Evolutionary conservation across 306 rosid species (phyloP), one percentile per base, ranked within the genome.

Genomic region (Inga leiocalycina): DNA sequence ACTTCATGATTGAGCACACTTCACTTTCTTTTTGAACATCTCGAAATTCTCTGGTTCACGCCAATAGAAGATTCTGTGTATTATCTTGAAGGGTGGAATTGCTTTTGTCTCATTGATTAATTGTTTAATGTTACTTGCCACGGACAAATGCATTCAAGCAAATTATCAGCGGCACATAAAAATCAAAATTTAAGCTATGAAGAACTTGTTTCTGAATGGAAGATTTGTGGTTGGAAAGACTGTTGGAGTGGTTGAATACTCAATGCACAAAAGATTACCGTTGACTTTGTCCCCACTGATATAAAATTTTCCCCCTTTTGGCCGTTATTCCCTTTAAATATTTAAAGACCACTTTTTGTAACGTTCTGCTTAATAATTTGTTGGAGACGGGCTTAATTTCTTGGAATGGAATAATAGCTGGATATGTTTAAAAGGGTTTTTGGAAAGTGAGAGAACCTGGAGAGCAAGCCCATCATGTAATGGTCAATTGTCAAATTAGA

Each of bases 381-480:
- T 32, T 65, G 43, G 44, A 78, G 69, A 91, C 84, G 78, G 89
- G 85, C 75, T 51, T 85, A 83, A 85, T 90, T 85, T 87, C 96
- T 13, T 92, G 98, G 98, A 92, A 92, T 83, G 92, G 89, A 32
- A 74, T 92, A 74, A 90, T 92, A 30, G 83, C 92, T 64, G 94
- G 90, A 12, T 87, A 88, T 71, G 89, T 94, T 56, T 92, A 89
- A 79, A 90, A 86, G 54, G 93, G 94, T 13, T 81, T 84, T 59
- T 87, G 80, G 86, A 88, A 88, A 67, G 87, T 79, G 49, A 93
- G 95, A 68, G 91, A 89, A 85, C 92, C 86, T 35, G 94, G 97
- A 76, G 93, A 87, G 88, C 91, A 86, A 86, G 88, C 88, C 51
- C 92, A 89, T 78, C 89, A 85, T 79, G 83, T 89, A 35, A 81